Percentiles rank a stretch among this genome's conserved stretches.
phyloP scores from a whole-genome alignment of 140 eudicot species.

The Anethum foeniculum region DNA sequence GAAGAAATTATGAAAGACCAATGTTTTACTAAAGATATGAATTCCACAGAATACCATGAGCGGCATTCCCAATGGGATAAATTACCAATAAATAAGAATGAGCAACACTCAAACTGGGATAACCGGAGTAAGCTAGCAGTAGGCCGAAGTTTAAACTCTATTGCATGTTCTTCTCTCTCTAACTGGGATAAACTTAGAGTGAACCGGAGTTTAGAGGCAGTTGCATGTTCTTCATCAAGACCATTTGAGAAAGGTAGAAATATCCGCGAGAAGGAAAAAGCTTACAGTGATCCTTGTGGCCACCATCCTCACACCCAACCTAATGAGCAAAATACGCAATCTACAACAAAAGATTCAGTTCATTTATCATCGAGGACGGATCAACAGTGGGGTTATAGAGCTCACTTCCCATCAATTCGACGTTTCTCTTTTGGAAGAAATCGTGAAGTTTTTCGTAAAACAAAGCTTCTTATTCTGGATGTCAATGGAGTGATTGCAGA shows the following conservation, averaged over 20 bases:
- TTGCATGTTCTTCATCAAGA: neutral
- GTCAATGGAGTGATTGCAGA: conserved; percentile 60
- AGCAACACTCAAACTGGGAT: neutral
- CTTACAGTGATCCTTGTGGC: neutral
- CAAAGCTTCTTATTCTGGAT: conserved; percentile 74
- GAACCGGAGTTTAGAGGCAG: conserved; percentile 6
- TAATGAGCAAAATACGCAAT: conserved; percentile 13
- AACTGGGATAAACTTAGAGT: neutral
- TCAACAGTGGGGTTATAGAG: neutral
- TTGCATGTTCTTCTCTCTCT: neutral
- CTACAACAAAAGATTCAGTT: conserved; percentile 7
- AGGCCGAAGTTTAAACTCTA: neutral
- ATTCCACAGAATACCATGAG: conserved; percentile 7
- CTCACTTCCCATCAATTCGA: neutral
- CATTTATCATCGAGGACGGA: neutral
- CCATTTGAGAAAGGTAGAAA: neutral
- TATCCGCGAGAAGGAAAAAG: too few relatives aligned
- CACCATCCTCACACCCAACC: neutral
- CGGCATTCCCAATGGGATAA: neutral
- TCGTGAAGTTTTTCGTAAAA: conserved; percentile 18
- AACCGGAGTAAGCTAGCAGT: neutral
- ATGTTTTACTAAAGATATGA: neutral
- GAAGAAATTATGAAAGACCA: conserved; percentile 10
- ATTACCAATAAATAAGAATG: neutral
- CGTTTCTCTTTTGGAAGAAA: neutral